Percentiles rank a stretch among this genome's conserved stretches.
Evolutionary conservation across 2,329 filamentous ascomycete species (phyloP).

Genomic region (Fonsecaea erecta): DNA sequence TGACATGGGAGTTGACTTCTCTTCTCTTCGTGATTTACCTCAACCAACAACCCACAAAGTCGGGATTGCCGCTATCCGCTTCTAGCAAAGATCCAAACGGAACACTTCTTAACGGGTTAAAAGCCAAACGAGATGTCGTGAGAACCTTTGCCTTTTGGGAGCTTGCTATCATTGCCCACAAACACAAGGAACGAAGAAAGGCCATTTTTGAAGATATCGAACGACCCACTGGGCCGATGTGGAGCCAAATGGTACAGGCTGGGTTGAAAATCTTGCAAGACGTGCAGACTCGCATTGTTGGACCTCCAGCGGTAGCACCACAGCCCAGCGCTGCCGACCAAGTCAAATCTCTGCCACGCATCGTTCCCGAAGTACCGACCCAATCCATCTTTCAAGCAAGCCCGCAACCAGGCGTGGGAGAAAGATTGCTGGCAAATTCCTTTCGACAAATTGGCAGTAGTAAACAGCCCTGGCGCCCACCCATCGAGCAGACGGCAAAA

Average conservation of each 20-base stretch:
- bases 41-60: slow-evolving; percentile 79
- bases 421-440: slow-evolving; percentile 17
- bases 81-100: slow-evolving; percentile 92
- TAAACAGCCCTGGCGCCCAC: slow-evolving; percentile 48
- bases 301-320: slow-evolving; percentile 30
- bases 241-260: slow-evolving; percentile 74
- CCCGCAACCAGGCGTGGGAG: slow-evolving; percentile 15
- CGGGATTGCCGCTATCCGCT: slow-evolving; percentile 77
- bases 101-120: slow-evolving; percentile 81
- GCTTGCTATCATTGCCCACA: slow-evolving; percentile 75
- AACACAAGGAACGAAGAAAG: slow-evolving; percentile 75
- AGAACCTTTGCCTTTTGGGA: slow-evolving; percentile 92
- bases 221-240: slow-evolving; percentile 76
- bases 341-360: slow-evolving; percentile 55
- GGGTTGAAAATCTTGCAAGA: slow-evolving; percentile 72
- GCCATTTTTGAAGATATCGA: slow-evolving; percentile 87
- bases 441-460: slow-evolving; percentile 32
- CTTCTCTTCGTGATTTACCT: slow-evolving; percentile 79
- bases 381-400: slow-evolving; percentile 27
- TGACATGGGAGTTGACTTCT: slow-evolving; percentile 79
- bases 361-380: slow-evolving; percentile 53
- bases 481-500: slow-evolving; percentile 44
- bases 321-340: slow-evolving; percentile 50
- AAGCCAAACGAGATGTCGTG: slow-evolving; percentile 77
- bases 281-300: slow-evolving; percentile 70